phyloP scores from a whole-genome alignment of 192 early-diverging fungal species.

The Coemansia sp. region DNA sequence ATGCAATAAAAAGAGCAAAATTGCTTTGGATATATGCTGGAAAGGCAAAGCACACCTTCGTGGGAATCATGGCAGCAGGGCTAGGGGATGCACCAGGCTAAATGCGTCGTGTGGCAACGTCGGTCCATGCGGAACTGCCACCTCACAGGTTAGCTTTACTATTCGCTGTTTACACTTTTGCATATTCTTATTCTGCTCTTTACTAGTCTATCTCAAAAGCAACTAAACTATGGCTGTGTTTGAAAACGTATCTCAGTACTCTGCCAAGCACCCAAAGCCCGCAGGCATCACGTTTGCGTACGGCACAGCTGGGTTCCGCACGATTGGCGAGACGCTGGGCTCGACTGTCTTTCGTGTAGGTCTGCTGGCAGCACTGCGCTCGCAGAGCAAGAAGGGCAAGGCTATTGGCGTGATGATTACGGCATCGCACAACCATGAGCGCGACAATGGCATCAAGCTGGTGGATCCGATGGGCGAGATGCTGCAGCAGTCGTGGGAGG shows the following conservation, averaged over 20 bases:
- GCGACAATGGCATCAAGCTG: slow-evolving; percentile 98
- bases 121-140: not conserved
- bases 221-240: slow-evolving; percentile 19
- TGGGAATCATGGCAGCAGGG: not conserved
- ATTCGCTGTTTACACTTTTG: not conserved
- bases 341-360: slow-evolving; percentile 93
- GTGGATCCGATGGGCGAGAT: slow-evolving; percentile 99
- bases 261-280: slow-evolving; percentile 74
- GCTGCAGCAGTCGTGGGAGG: slow-evolving; percentile 95
- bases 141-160: not conserved
- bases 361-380: slow-evolving; percentile 87
- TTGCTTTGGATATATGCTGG: not conserved
- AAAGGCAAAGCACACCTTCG: not conserved
- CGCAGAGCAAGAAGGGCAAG: slow-evolving; percentile 79
- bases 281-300: slow-evolving; percentile 66
- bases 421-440: slow-evolving; percentile 96
- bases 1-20: slow-evolving; percentile 6
- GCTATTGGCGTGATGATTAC: slow-evolving; percentile 97
- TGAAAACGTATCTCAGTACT: slow-evolving; percentile 48
- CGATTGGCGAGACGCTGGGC: slow-evolving; percentile 83
- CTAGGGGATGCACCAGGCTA: not conserved
- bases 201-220: not conserved
- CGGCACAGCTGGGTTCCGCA: slow-evolving; percentile 98
- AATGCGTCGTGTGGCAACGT: not conserved
- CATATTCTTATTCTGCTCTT: not conserved